Conservation (phyloP, 768 basidiomycete genomes). For the Lepiota venenata region DNA sequence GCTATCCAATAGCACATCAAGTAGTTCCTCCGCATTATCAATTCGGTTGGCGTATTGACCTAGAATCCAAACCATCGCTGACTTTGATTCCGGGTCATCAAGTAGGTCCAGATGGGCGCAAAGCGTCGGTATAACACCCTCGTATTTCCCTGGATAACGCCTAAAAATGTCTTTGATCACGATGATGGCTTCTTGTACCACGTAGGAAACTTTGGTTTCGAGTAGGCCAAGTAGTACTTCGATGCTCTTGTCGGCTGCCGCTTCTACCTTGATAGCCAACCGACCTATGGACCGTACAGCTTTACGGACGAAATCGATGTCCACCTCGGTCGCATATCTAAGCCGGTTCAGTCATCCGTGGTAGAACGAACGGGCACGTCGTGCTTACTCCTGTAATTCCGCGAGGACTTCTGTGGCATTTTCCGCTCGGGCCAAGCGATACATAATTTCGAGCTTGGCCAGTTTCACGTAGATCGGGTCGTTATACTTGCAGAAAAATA, state of each 20-base stretch:
- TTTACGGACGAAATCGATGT: conserved; percentile 97
- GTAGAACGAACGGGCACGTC: neutral
- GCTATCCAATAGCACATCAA: conserved; percentile 87
- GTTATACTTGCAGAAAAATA: conserved; percentile 99
- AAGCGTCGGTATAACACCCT: conserved; percentile 90
- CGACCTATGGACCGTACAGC: conserved; percentile 97
- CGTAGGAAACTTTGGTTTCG: conserved; percentile 92
- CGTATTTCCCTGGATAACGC: conserved; percentile 94
- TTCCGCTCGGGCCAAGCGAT: conserved; percentile 91
- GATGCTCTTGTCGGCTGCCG: conserved; percentile 88
- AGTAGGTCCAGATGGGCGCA: conserved; percentile 90
- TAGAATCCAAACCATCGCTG: conserved; percentile 97
- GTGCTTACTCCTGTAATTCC: conserved; percentile 86
- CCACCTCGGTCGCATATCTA: conserved; percentile 97
- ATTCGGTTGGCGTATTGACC: conserved; percentile 96
- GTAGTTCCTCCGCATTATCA: conserved; percentile 91
- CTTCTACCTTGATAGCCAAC: conserved; percentile 94
- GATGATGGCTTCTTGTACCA: conserved; percentile 95
- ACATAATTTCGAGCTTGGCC: conserved; percentile 99
- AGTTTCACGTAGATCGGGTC: conserved; percentile 99
- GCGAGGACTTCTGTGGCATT: conserved; percentile 91
- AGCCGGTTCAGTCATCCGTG: neutral
- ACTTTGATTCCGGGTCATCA: conserved; percentile 96
- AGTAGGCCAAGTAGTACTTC: conserved; percentile 81
- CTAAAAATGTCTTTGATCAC: conserved; percentile 99